These are phyloP conservation scores for Coprinellus aureogranulatus DNA, from an alignment of 768 basidiomycete genomes.

Conservation along the genomic window DNA sequence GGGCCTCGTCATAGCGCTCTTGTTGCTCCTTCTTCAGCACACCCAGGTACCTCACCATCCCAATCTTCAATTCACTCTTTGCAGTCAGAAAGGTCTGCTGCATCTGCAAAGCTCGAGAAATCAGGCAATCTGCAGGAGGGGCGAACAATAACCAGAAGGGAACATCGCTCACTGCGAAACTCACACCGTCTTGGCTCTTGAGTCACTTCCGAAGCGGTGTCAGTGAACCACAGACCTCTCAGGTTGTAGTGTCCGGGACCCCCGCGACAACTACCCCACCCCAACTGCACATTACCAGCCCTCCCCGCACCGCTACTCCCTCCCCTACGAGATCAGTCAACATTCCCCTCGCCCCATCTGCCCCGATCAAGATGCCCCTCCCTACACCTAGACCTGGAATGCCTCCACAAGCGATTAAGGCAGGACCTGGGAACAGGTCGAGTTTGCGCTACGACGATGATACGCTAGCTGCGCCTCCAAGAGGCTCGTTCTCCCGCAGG, in stretches of 20 bases:
- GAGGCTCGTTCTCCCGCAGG: slow-evolving; percentile 47
- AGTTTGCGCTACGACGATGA: slow-evolving; percentile 62
- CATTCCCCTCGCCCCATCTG: slow-evolving; percentile 15
- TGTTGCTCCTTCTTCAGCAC: slow-evolving; percentile 22
- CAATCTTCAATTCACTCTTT: slow-evolving; percentile 62
- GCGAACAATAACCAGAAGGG: slow-evolving; percentile 20
- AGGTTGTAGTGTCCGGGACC: slow-evolving; percentile 50
- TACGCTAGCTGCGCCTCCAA: slow-evolving; percentile 37
- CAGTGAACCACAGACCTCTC: slow-evolving; percentile 61
- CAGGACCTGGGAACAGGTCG: slow-evolving; percentile 35
- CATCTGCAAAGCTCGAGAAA: slow-evolving; percentile 32
- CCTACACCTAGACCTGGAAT: slow-evolving; percentile 34
- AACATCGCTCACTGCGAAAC: slow-evolving; percentile 49
- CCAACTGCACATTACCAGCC: neutral
- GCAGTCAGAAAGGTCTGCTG: slow-evolving; percentile 47
- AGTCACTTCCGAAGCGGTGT: slow-evolving; percentile 65
- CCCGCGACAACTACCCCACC: slow-evolving; percentile 22
- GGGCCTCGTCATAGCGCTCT: slow-evolving; percentile 24
- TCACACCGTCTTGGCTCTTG: slow-evolving; percentile 77
- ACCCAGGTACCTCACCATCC: slow-evolving; percentile 61
- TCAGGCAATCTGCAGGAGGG: slow-evolving; percentile 11
- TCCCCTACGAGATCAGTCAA: slow-evolving; percentile 6
- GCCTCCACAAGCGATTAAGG: slow-evolving; percentile 41
- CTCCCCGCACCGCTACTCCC: slow-evolving; percentile 19
- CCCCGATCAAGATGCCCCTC: slow-evolving; percentile 33